Percentiles rank a stretch among this genome's conserved stretches.
Conservation (phyloP, 1,139 yeast species). For the Williopsis jadinii region DNA sequence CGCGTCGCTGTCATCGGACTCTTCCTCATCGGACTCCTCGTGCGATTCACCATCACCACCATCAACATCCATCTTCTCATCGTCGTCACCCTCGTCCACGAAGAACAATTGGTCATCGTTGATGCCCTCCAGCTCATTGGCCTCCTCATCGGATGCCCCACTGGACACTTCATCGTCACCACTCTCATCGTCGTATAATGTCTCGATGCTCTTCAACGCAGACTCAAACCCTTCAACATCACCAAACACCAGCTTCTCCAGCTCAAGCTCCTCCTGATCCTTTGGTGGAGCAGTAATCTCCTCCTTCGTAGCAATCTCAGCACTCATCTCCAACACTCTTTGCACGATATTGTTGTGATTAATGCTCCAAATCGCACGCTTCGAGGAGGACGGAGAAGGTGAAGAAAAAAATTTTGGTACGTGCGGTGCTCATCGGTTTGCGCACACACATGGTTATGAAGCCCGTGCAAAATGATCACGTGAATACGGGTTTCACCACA, state of each 20-base stretch:
- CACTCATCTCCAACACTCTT: too few relatives aligned
- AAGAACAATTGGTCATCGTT: slow-evolving; percentile 60
- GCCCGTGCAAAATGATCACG: too few relatives aligned
- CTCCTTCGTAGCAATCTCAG: slow-evolving; percentile 15
- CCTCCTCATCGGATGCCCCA: slow-evolving; percentile 22
- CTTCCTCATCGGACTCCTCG: slow-evolving; percentile 29
- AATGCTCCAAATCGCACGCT: too few relatives aligned
- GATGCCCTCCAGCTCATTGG: slow-evolving; percentile 30
- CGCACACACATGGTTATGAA: too few relatives aligned
- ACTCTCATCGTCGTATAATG: slow-evolving; percentile 25
- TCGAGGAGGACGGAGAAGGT: too few relatives aligned
- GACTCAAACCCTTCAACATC: slow-evolving; percentile 73
- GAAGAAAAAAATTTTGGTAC: too few relatives aligned
- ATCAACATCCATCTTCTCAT: slow-evolving; percentile 34
- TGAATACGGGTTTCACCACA: too few relatives aligned
- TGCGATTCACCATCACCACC: slow-evolving; percentile 22
- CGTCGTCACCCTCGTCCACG: slow-evolving; percentile 49
- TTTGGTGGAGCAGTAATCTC: slow-evolving; percentile 51
- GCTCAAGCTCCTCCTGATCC: slow-evolving; percentile 71
- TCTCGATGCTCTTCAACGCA: slow-evolving; percentile 37
- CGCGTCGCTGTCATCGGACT: slow-evolving; percentile 38
- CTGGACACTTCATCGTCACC: slow-evolving; percentile 17
- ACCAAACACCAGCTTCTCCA: slow-evolving; percentile 87
- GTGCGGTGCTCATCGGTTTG: too few relatives aligned
- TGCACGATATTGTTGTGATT: too few relatives aligned